phyloP scores from a whole-genome alignment of 139 green algal genomes.

The Micractinium sp. region DNA sequence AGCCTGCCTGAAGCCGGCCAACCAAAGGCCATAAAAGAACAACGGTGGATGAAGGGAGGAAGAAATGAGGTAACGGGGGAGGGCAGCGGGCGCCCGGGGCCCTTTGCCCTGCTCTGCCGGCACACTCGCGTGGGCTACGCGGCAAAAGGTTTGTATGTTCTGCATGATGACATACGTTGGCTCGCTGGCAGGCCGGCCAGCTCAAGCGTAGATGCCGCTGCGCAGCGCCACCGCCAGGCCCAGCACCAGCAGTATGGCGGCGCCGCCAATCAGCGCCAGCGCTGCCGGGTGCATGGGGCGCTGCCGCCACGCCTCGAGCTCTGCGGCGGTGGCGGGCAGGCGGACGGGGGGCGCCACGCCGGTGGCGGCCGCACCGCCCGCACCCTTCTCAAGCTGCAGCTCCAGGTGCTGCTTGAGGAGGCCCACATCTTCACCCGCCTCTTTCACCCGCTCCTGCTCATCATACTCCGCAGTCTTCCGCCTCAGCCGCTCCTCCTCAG shows the following conservation, averaged over 20 bases:
- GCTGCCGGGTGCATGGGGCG: not conserved
- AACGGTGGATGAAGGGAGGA: no score
- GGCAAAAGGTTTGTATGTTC: no score
- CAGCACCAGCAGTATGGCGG: not conserved
- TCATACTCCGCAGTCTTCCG: not conserved
- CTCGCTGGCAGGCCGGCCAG: not conserved
- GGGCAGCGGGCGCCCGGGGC: no score
- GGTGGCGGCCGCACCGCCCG: not conserved
- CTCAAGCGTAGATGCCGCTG: slow-evolving; percentile 2
- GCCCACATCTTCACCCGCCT: not conserved
- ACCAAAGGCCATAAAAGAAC: no score
- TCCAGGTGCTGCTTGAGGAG: not conserved
- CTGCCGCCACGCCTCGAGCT: slow-evolving; percentile 10
- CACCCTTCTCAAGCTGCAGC: not conserved
- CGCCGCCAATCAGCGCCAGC: not conserved
- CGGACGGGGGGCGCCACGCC: not conserved
- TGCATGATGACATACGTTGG: no score
- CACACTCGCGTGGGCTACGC: no score
- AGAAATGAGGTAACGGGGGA: no score
- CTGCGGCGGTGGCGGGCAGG: not conserved
- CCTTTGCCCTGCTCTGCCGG: no score
- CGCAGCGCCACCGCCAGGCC: not conserved
- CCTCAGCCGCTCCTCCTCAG: not conserved
- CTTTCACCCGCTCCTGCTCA: not conserved
- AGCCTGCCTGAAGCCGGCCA: no score